These are phyloP conservation scores for Pseudogymnoascus sp. DNA, from an alignment of 2,329 filamentous ascomycete genomes.

Conservation along the genomic window DNA sequence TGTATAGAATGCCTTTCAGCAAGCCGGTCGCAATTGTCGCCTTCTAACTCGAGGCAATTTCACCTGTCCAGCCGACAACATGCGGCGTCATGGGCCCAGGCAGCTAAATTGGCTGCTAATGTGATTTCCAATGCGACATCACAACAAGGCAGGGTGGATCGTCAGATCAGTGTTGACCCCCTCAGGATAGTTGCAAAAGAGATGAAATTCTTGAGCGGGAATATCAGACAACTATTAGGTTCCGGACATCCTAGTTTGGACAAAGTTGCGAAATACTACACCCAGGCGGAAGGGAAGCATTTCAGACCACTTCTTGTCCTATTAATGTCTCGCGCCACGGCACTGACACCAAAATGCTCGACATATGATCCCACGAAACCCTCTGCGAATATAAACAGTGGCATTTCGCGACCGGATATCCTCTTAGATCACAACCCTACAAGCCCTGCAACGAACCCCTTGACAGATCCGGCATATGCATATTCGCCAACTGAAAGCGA, in stretches of 20 bases:
- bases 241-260: conserved; percentile 92
- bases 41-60: conserved; percentile 19
- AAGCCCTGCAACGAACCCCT: conserved; percentile 39
- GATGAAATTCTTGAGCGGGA: conserved; percentile 90
- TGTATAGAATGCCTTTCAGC: conserved; percentile 32
- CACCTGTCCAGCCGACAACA: conserved; percentile 35
- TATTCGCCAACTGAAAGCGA: conserved; percentile 42
- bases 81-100: conserved; percentile 67
- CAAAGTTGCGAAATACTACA: conserved; percentile 96
- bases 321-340: conserved; percentile 90
- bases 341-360: conserved; percentile 60
- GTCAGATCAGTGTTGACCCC: conserved; percentile 71
- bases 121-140: conserved; percentile 59
- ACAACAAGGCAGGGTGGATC: conserved; percentile 67
- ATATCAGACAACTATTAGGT: conserved; percentile 85
- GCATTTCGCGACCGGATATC: conserved; percentile 51
- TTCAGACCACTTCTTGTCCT: conserved; percentile 89
- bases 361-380: conserved; percentile 30
- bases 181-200: conserved; percentile 87
- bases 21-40: conserved; percentile 11
- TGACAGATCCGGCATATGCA: conserved; percentile 32
- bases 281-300: conserved; percentile 92
- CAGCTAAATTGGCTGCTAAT: conserved; percentile 61
- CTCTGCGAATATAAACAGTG: conserved; percentile 42
- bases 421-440: conserved; percentile 79